Base-by-base conservation (phyloP, 306 rosid species). In the Myrica gale region DNA sequence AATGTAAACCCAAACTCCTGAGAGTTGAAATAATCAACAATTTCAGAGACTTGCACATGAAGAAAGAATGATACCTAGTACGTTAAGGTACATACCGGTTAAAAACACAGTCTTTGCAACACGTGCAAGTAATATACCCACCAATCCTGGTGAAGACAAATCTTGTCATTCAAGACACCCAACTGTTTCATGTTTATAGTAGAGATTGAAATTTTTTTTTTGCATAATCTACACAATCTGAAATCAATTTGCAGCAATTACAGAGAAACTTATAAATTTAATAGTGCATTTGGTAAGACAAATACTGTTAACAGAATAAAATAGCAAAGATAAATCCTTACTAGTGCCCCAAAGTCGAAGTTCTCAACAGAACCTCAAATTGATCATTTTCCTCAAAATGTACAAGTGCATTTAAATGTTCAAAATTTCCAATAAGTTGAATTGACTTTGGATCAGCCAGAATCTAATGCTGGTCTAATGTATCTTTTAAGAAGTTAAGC, bases 101-200 rank as follows among this genome's bases (percentile, higher is more conserved):
- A 94, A 74, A 83, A 88, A 92, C 56, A 92, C 91, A 8, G 74
- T 81, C 47, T 86, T 84, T 1, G 88, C 95, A 75, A 74, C 80
- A 26, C 76, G 89, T 39, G 96, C 90, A 79, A 94, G 96, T 77
- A 94, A 78, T 80, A 92, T 50, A 55, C 98, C 97, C 47, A 80
- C 90, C 90, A 94, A 60, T 68, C 98, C 98, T 94, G 87, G 77
- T 68, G 69, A 86, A 78, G 62, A 76, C 60, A 53, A 77, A 84
- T 77, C 67, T 46, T 69, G 82, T 82, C 74, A 85, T 72, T 77
- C 62, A 61, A 80, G 77, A 74, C 39, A 47, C 56, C 37, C 69
- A 46, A 21, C 16, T 47, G 55, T 79, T 75, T 83, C 71, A 56
- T 46, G 69, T 56, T 46, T 68, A 69, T 53, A 68, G 76, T 21